Conservation (phyloP, 2,329 filamentous ascomycete species). For the Passalora sequoiae region DNA sequence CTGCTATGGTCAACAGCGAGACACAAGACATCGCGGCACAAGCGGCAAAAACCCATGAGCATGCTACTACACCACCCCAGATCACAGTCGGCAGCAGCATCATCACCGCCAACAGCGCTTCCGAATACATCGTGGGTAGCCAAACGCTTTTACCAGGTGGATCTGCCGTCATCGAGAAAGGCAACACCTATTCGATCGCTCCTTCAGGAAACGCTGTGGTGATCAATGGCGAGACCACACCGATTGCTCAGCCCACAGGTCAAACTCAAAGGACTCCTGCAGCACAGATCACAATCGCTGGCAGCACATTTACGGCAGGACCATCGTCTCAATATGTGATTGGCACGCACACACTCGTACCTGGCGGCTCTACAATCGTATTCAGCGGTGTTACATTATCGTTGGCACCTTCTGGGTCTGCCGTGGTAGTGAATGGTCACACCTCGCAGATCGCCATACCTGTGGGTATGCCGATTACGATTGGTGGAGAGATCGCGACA, state of each 20-base stretch:
- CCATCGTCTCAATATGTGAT: conserved; percentile 10
- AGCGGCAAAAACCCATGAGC: neutral
- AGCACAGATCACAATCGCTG: conserved; percentile 8
- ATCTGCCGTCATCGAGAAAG: conserved; percentile 5
- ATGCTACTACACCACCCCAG: neutral
- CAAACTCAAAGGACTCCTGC: conserved; percentile 5
- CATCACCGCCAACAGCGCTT: conserved; percentile 14
- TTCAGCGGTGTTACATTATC: conserved; percentile 5
- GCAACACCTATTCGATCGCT: conserved; percentile 13
- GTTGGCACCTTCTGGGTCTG: conserved; percentile 27
- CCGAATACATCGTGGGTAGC: conserved; percentile 6
- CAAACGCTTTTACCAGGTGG: conserved; percentile 9
- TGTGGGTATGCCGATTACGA: conserved; percentile 1
- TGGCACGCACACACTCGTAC: conserved; percentile 8
- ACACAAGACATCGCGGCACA: conserved; percentile 3
- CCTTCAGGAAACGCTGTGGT: conserved; percentile 27
- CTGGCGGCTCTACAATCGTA: conserved; percentile 4
- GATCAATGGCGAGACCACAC: conserved; percentile 8
- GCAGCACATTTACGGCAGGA: conserved; percentile 14
- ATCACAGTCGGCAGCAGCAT: conserved; percentile 7
- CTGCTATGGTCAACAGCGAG: conserved; percentile 6
- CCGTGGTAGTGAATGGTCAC: conserved; percentile 4
- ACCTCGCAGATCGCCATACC: conserved; percentile 6
- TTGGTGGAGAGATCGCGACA: conserved; percentile 6
- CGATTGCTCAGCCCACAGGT: conserved; percentile 2